These are phyloP conservation scores for Populus deltoides DNA, from an alignment of 345 rosid species.

Conservation along the genomic window DNA sequence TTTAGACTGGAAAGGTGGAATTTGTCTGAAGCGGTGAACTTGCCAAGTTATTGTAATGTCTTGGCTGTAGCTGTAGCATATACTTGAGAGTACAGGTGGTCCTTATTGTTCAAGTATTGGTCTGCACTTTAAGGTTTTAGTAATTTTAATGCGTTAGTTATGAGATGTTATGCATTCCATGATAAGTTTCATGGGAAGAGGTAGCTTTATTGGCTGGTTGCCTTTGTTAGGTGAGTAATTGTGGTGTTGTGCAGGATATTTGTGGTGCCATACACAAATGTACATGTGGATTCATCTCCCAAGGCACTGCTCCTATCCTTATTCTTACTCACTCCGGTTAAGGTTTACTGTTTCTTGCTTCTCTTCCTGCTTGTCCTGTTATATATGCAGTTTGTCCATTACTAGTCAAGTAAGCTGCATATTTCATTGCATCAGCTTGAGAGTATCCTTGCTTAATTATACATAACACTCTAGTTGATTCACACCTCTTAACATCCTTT, in stretches of 20 bases:
- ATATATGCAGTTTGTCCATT: slow-evolving; percentile 13
- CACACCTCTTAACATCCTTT: background rate
- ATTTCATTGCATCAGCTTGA: background rate
- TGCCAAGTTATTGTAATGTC: background rate
- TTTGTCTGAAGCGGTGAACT: background rate
- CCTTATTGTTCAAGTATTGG: background rate
- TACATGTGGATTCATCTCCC: slow-evolving; percentile 54
- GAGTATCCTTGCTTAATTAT: background rate
- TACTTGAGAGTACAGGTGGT: background rate
- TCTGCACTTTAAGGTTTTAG: slow-evolving; percentile 9
- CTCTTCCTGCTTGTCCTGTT: slow-evolving; percentile 27
- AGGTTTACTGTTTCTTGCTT: slow-evolving; percentile 51
- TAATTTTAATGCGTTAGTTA: background rate
- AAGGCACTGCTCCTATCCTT: slow-evolving; percentile 50
- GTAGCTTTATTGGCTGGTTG: slow-evolving; percentile 44
- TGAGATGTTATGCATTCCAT: slow-evolving; percentile 11
- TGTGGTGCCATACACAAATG: slow-evolving; percentile 34
- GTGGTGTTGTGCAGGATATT: slow-evolving; percentile 60
- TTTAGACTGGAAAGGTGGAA: background rate
- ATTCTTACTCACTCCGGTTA: slow-evolving; percentile 49
- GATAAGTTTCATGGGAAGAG: slow-evolving; percentile 31
- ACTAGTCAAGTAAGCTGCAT: slow-evolving; percentile 4
- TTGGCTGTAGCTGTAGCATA: background rate
- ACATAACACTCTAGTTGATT: background rate
- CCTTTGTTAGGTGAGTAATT: slow-evolving; percentile 63